A percentile compares a stretch with the other conserved stretches of the same genome.
Conservation (phyloP, 768 basidiomycete genomes). For the Hortiboletus campestris region DNA sequence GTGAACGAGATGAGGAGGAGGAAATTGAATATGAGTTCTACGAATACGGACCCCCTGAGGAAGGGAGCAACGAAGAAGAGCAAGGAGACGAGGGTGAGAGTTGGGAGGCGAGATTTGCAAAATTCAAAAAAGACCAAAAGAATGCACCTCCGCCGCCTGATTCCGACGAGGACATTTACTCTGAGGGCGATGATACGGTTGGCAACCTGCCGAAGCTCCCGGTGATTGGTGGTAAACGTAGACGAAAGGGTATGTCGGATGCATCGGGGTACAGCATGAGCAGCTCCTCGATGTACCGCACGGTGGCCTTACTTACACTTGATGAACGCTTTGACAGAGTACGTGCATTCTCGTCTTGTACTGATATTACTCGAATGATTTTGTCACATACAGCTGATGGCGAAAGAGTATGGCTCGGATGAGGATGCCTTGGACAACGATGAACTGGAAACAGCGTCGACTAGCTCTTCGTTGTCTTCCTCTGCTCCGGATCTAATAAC, state of each 20-base stretch:
- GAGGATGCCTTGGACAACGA: conserved; percentile 52
- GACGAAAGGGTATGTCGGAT: conserved; percentile 73
- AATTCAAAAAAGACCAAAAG: conserved; percentile 63
- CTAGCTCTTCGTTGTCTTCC: conserved; percentile 39
- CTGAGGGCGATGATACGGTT: conserved; percentile 81
- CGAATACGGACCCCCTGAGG: conserved; percentile 40
- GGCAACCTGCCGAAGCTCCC: conserved; percentile 70
- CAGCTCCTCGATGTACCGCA: conserved; percentile 93
- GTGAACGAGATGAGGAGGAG: conserved; percentile 63
- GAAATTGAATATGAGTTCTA: conserved; percentile 65
- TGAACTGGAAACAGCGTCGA: conserved; percentile 42
- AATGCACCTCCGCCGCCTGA: conserved; percentile 28
- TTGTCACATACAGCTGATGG: conserved; percentile 53
- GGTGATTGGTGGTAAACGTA: conserved; percentile 75
- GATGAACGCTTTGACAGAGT: conserved; percentile 97
- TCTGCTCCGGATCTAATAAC: conserved; percentile 74
- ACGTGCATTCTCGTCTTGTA: conserved; percentile 18
- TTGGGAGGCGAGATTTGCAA: conserved; percentile 81
- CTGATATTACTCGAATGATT: not conserved
- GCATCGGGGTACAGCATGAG: conserved; percentile 97
- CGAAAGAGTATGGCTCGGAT: conserved; percentile 70
- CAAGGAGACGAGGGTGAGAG: conserved; percentile 33
- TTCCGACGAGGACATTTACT: conserved; percentile 52
- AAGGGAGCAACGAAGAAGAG: conserved; percentile 22
- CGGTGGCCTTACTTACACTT: conserved; percentile 80